These are phyloP conservation scores for button mushroom (Agaricus bisporus) DNA, from an alignment of 768 basidiomycete species.

Conservation along the genomic window DNA sequence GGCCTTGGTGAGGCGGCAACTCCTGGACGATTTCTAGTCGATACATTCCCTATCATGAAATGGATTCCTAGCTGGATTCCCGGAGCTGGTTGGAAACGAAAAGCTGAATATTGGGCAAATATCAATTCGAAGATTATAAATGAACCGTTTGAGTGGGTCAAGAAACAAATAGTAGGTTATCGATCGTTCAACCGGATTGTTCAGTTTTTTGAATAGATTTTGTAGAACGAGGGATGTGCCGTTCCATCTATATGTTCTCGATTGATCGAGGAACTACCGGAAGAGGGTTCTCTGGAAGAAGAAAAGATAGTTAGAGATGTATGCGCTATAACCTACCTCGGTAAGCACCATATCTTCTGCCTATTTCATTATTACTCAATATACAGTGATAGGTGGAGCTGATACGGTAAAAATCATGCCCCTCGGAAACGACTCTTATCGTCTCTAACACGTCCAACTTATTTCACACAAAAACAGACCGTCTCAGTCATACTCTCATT, in stretches of 20 bases:
- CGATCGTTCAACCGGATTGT: background rate
- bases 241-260: conserved; percentile 5
- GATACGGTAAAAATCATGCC: conserved; percentile 10
- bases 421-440: no score
- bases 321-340: conserved; percentile 5
- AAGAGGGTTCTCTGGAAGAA: conserved; percentile 1
- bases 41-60: conserved; percentile 20
- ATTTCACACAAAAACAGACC: conserved; percentile 5
- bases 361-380: background rate
- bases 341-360: background rate
- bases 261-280: conserved; percentile 5
- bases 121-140: conserved; percentile 27
- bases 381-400: conserved; percentile 8
- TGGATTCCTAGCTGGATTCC: conserved; percentile 34
- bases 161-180: background rate
- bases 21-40: conserved; percentile 26
- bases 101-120: conserved; percentile 27
- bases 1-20: conserved; percentile 17
- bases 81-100: conserved; percentile 36
- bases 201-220: background rate
- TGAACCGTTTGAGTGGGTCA: conserved; percentile 30
- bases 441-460: no score
- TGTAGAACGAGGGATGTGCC: background rate
- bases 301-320: conserved; percentile 1
- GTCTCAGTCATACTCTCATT: conserved; percentile 13